These are phyloP conservation scores for Sutorius eximius DNA, from an alignment of 1,284 basidiomycete species.

Conservation along the genomic window DNA sequence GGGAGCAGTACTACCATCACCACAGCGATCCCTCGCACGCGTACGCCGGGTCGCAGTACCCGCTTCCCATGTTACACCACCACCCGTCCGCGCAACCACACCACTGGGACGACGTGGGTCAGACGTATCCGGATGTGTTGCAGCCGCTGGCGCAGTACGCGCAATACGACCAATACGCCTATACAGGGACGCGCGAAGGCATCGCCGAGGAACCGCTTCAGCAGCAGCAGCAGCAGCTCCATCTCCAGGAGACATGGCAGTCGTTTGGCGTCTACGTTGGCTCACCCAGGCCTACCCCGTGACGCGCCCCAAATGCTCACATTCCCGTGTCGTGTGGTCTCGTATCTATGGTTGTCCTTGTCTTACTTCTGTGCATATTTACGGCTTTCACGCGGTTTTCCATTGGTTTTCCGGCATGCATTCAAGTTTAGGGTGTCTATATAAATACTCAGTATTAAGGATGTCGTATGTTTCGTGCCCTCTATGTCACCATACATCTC, in stretches of 20 bases:
- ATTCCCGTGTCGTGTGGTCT: not conserved
- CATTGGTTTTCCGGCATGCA: not conserved
- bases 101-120: slow-evolving; percentile 14
- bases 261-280: slow-evolving; percentile 53
- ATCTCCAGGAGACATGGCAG: slow-evolving; percentile 60
- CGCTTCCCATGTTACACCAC: slow-evolving; percentile 4
- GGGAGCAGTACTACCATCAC: slow-evolving; percentile 10
- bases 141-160: not conserved
- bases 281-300: slow-evolving; percentile 20
- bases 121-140: not conserved
- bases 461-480: not conserved
- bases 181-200: not conserved
- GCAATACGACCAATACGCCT: slow-evolving; percentile 7
- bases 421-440: not conserved
- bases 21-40: slow-evolving; percentile 37
- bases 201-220: slow-evolving; percentile 8
- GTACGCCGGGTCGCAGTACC: slow-evolving; percentile 23
- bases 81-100: slow-evolving; percentile 4
- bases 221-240: slow-evolving; percentile 38
- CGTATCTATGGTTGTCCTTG: not conserved
- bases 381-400: not conserved
- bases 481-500: not conserved
- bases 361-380: not conserved
- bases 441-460: slow-evolving; percentile 9
- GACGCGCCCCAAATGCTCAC: not conserved